Evolutionary conservation across 108 stramenopile genomes (phyloP), one percentile per base, ranked within the genome.

Genomic region (Cafeteria roenbergensis): DNA sequence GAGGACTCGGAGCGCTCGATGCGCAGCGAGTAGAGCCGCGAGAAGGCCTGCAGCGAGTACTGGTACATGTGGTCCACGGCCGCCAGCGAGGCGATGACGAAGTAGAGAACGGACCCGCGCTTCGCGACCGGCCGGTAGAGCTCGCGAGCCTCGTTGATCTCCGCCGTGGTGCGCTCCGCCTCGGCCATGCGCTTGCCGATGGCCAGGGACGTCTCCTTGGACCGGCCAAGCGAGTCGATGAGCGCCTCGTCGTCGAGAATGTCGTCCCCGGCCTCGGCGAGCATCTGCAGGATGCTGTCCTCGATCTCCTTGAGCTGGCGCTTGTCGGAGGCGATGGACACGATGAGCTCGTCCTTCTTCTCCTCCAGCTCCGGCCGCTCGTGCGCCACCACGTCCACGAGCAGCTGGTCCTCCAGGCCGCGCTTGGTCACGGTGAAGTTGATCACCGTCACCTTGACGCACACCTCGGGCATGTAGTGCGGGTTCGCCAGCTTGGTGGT

Each of bases 11-110:
- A 56, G 25, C 53, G 58, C 57, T 78, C 55, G 8, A 81, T 64
- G 20, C 78, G 65, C 64, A 71, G 51, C 30, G 65, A 63, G 57
- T 79, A 81, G 4, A 81, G 65, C 38, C 73, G 71, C 38, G 73
- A 71, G 58, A 79, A 81, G 52, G 71, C 79, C 70, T 79, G 78
- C 51, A 81, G 74, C 34, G 75, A 77, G 70, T 73, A 81, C 69
- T 81, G 78, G 75, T 82, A 82, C 81, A 82, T 82, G 17, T 79
- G 77, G 57, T 82, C 79, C 14, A 82, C 56, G 50, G 65, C 42
- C 58, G 77, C 74, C 32, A 82, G 59, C 17, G 65, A 57, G 25
- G 77, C 79, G 52, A 82, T 74, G 30, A 80, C 76, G 62, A 82
- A 82, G 59, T 82, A 82, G 55, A 82, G 73, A 24, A 80, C 64